Base-by-base conservation (phyloP, 116 monocot genomes). In the Iris pallida region DNA sequence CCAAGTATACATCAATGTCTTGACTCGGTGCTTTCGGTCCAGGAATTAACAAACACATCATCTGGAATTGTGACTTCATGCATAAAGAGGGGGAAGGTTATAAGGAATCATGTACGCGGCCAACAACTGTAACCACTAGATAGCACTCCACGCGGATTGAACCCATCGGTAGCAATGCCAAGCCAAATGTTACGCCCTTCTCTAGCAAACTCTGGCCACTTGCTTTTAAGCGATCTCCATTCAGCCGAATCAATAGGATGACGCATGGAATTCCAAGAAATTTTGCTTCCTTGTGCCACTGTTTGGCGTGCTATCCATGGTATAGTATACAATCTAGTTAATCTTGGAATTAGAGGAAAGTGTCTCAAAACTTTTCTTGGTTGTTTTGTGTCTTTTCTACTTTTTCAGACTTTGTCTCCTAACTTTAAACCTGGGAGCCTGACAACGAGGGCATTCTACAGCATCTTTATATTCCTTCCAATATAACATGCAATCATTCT, bases 201-300 rank as follows among this genome's bases (percentile, higher is more conserved):
- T 19, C 5, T 59, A 59, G 15, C 59, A 18, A 59, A 59, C 59
- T 59, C 59, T 16, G 59, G 59, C 59, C 59, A 17, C 4, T 7
- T 59, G 9, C 7, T 19, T 59, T 8, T 49, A 49, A 15, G 6
- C 16, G 18, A 59, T 59, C 18, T 59, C 59, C 59, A 59, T 16
- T 59, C 18, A 7, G 59, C 18, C 15, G 16, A 55, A 16, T 30
- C 54, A 55, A 55, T 55, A 10, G 54, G 54, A 55, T 55, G 0
- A 55, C 8, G 54, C 54, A 55, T 55, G 7, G 54, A 55, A 6
- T 55, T 5, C 54, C 0, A 55, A 30, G 30, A 30, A 30, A 30
- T 30, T 30, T 30, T 30, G 30, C 3, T 30, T 30, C 30, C 30
- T 3, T 30, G 30, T 30, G 30, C 30, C 30, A 30, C 30, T 30